Base-by-base conservation (phyloP, 2,329 filamentous ascomycete species). In the Helotiales sp. region DNA sequence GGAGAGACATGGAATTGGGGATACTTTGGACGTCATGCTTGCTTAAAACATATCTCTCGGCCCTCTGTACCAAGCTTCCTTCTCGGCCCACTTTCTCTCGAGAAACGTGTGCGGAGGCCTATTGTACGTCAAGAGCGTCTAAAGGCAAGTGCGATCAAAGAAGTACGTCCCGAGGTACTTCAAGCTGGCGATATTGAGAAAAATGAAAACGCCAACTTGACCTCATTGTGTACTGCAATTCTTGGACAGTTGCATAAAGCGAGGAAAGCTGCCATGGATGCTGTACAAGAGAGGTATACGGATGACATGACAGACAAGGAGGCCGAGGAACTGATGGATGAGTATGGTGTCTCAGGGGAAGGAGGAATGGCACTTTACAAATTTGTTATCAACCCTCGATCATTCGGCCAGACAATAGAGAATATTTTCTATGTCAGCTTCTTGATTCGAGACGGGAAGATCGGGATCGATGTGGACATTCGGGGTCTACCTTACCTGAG, bases 351-450 rank as follows among this genome's bases (percentile, higher is more conserved):
- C 13, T 81, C 85, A 12, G 79, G 81, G 17, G 85, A 86, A 2
- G 87, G 86, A 1, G 90, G 90, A 15, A 83, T 96, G 3, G 85
- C 90, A 50, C 75, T 97, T 12, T 88, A 97, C 72, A 86, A 89
- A 52, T 98, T 97, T 66, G 90, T 92, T 38, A 83, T 98, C 63
- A 96, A 99, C 66, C 95, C 95, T 0, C 78, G 78, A 36, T 96
- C 91, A 0, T 99, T 98, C 68, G 91, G 91, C 0, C 95, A 99
- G 73, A 96, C 92, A 0, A 87, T 99, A 6, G 95, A 99, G 72
- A 99, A 99, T 67, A 79, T 99, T 67, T 99, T 99, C 73, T 98
- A 98, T 71, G 84, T 96, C 66, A 96, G 91, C 71, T 99, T 99
- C 70, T 76, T 99, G 60, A 91, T 98, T 59, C 86, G 90, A 57